A percentile compares a stretch with the other conserved stretches of the same genome.
phyloP scores from a whole-genome alignment of 2,329 filamentous ascomycete genomes.

The Pseudogymnoascus sp. region DNA sequence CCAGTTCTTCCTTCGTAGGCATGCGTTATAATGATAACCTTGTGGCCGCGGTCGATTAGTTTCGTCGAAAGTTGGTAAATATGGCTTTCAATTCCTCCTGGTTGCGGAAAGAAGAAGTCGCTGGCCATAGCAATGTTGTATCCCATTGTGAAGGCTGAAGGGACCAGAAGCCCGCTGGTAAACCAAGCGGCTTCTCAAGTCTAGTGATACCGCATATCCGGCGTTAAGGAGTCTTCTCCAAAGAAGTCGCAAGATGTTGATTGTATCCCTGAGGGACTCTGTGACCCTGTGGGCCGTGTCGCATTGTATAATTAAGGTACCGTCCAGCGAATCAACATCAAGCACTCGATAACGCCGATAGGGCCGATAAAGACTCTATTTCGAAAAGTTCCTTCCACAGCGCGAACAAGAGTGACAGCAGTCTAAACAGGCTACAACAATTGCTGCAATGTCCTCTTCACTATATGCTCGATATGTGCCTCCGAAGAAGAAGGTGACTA shows the following conservation, averaged over 20 bases:
- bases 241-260: slow-evolving; percentile 8
- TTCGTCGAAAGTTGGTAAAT: slow-evolving; percentile 97
- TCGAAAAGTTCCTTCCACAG: slow-evolving; percentile 7
- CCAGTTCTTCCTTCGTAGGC: slow-evolving; percentile 86
- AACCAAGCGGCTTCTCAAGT: slow-evolving; percentile 1
- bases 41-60: slow-evolving; percentile 93
- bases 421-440: not conserved
- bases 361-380: slow-evolving; percentile 4
- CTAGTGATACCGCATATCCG: not conserved
- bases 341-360: slow-evolving; percentile 6
- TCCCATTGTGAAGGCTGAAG: slow-evolving; percentile 24
- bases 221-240: not conserved
- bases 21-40: slow-evolving; percentile 96
- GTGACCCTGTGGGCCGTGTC: not conserved
- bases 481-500: slow-evolving; percentile 19
- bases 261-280: slow-evolving; percentile 1
- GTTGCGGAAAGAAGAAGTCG: slow-evolving; percentile 99
- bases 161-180: not conserved
- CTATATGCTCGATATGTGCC: slow-evolving; percentile 24
- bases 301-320: slow-evolving; percentile 1
- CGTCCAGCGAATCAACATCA: not conserved
- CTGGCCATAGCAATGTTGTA: slow-evolving; percentile 85
- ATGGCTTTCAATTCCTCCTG: slow-evolving; percentile 92
- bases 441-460: not conserved
- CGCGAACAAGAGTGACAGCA: not conserved